Conservation (phyloP, 83 land plant species). For the Picea mariana region DNA sequence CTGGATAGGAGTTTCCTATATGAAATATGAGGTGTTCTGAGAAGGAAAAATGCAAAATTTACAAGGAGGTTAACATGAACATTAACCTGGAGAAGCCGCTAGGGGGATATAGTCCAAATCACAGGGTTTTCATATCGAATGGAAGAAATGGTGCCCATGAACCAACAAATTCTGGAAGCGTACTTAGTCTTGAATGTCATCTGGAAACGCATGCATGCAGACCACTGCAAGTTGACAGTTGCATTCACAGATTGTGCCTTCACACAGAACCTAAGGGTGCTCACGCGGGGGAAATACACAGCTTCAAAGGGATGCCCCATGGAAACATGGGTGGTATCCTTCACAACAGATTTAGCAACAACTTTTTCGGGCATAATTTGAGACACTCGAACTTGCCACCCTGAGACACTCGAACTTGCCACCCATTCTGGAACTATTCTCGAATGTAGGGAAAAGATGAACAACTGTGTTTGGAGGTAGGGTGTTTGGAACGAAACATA, state of each 20-base stretch:
- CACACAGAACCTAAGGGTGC: slow-evolving; percentile 89
- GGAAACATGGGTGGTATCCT: slow-evolving; percentile 65
- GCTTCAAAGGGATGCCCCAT: slow-evolving; percentile 80
- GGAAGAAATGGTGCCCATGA: no score
- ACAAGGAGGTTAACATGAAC: no score
- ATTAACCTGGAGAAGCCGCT: slow-evolving; percentile 89
- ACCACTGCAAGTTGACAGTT: slow-evolving; percentile 69
- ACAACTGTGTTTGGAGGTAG: no score
- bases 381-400: no score
- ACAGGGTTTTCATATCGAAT: slow-evolving; percentile 70
- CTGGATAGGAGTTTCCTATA: no score
- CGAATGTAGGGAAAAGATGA: no score
- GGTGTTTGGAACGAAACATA: no score
- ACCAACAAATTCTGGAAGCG: slow-evolving; percentile 48
- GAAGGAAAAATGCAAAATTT: no score
- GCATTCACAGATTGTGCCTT: slow-evolving; percentile 62
- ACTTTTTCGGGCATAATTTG: slow-evolving; percentile 16
- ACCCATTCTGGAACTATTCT: no score
- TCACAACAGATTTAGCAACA: slow-evolving; percentile 65
- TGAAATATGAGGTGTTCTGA: no score
- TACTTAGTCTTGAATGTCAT: slow-evolving; percentile 97
- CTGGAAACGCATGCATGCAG: slow-evolving; percentile 87
- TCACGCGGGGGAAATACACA: slow-evolving; percentile 79
- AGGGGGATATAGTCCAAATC: slow-evolving; percentile 88
- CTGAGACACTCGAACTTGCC: no score